phyloP scores from a whole-genome alignment of 176 grass and related monocot genomes.

The Juncus effusus region DNA sequence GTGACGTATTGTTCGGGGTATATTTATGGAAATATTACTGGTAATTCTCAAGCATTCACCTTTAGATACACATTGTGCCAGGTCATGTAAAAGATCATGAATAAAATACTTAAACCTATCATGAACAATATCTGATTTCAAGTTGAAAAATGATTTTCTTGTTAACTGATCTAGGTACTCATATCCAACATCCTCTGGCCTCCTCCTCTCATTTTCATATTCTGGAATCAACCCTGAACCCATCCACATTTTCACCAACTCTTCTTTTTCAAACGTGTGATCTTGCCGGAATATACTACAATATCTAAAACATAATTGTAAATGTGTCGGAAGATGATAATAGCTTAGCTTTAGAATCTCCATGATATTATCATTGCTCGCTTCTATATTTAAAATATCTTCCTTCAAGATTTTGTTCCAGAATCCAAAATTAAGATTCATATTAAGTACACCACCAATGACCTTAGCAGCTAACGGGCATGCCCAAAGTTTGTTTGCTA shows the following conservation, averaged over 20 bases:
- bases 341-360: constrained; percentile 32
- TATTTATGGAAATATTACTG: background rate
- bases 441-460: constrained; percentile 27
- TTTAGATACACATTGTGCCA: constrained; percentile 19
- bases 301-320: constrained; percentile 36
- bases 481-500: constrained; percentile 37
- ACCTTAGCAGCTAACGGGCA: constrained; percentile 37
- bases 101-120: constrained; percentile 14
- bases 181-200: constrained; percentile 19
- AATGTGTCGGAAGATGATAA: constrained; percentile 20
- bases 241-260: constrained; percentile 42
- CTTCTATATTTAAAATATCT: constrained; percentile 20
- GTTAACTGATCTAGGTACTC: constrained; percentile 10
- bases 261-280: constrained; percentile 30
- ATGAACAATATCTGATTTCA: background rate
- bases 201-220: background rate
- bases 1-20: constrained; percentile 12
- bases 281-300: constrained; percentile 51
- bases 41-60: constrained; percentile 24
- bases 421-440: background rate
- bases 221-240: background rate
- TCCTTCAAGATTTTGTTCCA: constrained; percentile 32
- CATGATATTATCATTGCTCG: constrained; percentile 17
- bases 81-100: constrained; percentile 15
- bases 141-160: constrained; percentile 23